These are phyloP conservation scores for Auriscalpium vulgare DNA, from an alignment of 768 basidiomycete genomes.

Conservation along the genomic window DNA sequence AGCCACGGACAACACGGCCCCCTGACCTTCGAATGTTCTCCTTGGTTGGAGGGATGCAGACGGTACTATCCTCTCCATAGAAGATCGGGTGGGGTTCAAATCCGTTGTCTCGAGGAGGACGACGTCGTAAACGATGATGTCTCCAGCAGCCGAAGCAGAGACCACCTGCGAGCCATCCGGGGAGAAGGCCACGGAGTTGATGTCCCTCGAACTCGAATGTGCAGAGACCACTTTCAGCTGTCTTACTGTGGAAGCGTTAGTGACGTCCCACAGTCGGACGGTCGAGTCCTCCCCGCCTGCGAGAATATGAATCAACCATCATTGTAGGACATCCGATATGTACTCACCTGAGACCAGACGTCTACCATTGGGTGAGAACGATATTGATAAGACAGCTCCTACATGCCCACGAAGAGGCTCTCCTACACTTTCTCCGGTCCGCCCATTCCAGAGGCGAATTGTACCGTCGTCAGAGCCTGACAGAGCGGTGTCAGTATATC, in stretches of 20 bases:
- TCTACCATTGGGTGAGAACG: background rate
- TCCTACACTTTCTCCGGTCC: background rate
- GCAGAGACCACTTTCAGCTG: background rate
- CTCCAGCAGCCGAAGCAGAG: conserved; percentile 1
- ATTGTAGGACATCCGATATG: background rate
- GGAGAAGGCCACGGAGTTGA: background rate
- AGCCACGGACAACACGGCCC: background rate
- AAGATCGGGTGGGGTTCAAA: no score
- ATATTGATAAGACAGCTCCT: background rate
- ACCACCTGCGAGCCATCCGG: conserved; percentile 1
- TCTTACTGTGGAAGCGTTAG: background rate
- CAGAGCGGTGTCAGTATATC: background rate
- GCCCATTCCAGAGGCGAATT: conserved; percentile 4
- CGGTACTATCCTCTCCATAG: background rate
- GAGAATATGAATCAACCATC: background rate
- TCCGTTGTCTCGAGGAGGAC: background rate
- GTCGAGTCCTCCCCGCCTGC: conserved; percentile 6
- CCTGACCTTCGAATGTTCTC: background rate
- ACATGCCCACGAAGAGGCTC: background rate
- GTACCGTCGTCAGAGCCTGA: background rate
- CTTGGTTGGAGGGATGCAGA: background rate
- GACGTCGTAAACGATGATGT: background rate
- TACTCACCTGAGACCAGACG: background rate
- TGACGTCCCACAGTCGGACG: conserved; percentile 6
- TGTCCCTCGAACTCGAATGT: conserved; percentile 16